These are phyloP conservation scores for Phialocephala sp. DNA, from an alignment of 2,329 filamentous ascomycete genomes.

Conservation along the genomic window DNA sequence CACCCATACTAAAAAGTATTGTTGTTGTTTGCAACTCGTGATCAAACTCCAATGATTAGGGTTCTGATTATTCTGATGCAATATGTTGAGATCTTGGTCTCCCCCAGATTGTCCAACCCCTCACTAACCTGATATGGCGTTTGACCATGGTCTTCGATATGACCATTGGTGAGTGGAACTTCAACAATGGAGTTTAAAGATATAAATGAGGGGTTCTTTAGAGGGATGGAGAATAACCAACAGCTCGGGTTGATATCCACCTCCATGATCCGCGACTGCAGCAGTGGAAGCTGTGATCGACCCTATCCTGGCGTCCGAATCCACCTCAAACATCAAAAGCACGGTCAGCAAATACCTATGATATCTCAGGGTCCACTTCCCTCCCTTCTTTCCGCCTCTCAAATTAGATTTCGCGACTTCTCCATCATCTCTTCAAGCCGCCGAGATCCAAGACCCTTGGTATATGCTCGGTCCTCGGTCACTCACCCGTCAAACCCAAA, in stretches of 20 bases:
- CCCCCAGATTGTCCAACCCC: not conserved
- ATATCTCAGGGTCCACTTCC: not conserved
- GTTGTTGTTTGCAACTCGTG: conserved; percentile 4
- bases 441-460: not conserved
- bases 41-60: not conserved
- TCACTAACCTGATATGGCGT: conserved; percentile 4
- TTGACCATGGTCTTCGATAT: not conserved
- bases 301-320: not conserved
- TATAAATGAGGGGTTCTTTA: not conserved
- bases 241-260: not conserved
- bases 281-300: not conserved
- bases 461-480: not conserved
- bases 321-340: conserved; percentile 2
- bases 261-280: not conserved
- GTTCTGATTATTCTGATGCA: not conserved
- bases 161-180: not conserved
- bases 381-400: not conserved
- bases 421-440: not conserved
- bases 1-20: not conserved
- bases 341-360: not conserved
- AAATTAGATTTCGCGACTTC: not conserved
- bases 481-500: conserved; percentile 6
- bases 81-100: not conserved
- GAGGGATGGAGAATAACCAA: not conserved
- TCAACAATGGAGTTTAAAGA: not conserved